Evolutionary conservation across 2,329 filamentous ascomycete species (phyloP).

Genomic region (Graphium sp.): DNA sequence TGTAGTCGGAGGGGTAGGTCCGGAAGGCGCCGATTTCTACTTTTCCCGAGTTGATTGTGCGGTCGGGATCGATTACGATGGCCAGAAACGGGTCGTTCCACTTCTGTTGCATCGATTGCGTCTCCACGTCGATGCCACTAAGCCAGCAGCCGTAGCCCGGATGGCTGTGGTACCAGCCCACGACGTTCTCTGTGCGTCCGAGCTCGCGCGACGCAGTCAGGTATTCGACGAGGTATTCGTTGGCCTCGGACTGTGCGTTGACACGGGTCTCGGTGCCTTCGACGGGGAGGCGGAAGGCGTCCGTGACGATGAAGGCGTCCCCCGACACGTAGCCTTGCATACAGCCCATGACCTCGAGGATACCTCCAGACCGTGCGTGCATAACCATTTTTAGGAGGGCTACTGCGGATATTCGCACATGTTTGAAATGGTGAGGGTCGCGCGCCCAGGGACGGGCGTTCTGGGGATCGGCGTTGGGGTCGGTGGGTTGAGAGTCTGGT

Average conservation of each 20-base stretch:
- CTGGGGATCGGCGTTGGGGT: conserved; percentile 47
- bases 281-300: conserved; percentile 84
- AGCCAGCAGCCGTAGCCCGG: conserved; percentile 98
- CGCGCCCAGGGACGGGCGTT: conserved; percentile 56
- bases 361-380: conserved; percentile 90
- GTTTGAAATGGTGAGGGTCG: conserved; percentile 79
- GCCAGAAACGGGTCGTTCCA: conserved; percentile 86
- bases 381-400: conserved; percentile 98
- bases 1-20: conserved; percentile 67
- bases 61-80: conserved; percentile 90
- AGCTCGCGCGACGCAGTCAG: conserved; percentile 58
- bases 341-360: conserved; percentile 88
- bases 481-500: too few species aligned
- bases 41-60: conserved; percentile 85
- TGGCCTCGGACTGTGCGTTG: conserved; percentile 87
- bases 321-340: conserved; percentile 91
- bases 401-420: conserved; percentile 82
- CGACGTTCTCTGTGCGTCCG: conserved; percentile 72
- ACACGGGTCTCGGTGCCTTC: conserved; percentile 98
- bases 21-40: conserved; percentile 96
- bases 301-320: conserved; percentile 79
- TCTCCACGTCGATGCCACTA: conserved; percentile 85
- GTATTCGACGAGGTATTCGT: conserved; percentile 92
- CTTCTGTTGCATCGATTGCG: conserved; percentile 70
- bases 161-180: conserved; percentile 97